Base-by-base conservation (phyloP, 169 alveolate species). In the Plasmodium gaboni region DNA sequence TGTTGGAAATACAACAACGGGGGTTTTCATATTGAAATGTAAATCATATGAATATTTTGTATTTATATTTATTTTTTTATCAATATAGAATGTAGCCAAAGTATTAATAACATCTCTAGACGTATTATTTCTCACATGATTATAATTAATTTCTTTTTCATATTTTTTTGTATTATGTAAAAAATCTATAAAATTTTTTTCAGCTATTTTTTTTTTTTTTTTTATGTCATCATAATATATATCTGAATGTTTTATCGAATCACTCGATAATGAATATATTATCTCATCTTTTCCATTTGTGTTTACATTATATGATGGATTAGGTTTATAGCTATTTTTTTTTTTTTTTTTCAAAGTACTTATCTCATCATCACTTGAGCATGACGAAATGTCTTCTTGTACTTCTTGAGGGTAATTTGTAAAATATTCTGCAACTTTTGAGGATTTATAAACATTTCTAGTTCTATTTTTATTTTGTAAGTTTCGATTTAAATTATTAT, bases 1-100 rank as follows among this genome's bases (percentile, higher is more conserved):
- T 2, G 78, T 19, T 1, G 92, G 92, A 4, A 71, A 38, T 12
- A 86, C 74, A 38, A 86, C 17, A 69, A 86, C 92, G 8, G 92
- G 92, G 0, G 64, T 42, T 22, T 86, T 86, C 2, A 38, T 8
- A 51, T 61, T 42, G 24, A 70, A 46, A 19, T 64, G 46, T 38
- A 86, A 12, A 13, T 86, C 92, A 42, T 86, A 86, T 15, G 87
- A 22, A 24, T 86, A 86, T 13, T 53, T 71, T 51, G 28, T 70
- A 42, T 70, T 73, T 9, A 71, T 28, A 32, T 22, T 48, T 22
- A 72, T 48, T 32, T 51, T 57, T 38, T 86, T 60, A 22, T 86
- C 70, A 3, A 86, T 86, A 57, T 86, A 86, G 28, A 86, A 86
- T 0, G 68, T 67, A 53, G 68, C 83, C 22, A 86, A 26, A 0